Evolutionary conservation across 345 rosid species (phyloP), one percentile per base, ranked within the genome.

Genomic region (Raphanus sativus): DNA sequence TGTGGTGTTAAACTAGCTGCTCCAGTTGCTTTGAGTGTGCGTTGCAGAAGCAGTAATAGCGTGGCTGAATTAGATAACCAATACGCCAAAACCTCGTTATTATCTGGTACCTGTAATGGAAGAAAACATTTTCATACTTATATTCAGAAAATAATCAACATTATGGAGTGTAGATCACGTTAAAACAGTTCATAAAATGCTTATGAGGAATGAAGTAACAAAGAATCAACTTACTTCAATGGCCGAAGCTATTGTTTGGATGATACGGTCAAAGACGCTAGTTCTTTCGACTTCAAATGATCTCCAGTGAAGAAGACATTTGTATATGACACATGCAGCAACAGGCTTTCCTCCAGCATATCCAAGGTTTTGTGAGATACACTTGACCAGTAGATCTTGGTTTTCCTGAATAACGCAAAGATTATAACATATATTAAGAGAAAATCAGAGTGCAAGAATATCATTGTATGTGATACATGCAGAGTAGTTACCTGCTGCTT

Each of bases 1-100:
- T 95, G 99, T 11, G 99, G 99, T 48, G 99, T 91, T 83, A 93
- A 83, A 86, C 90, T 95, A 66, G 98, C 99, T 65, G 99, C 98
- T 75, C 98, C 99, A 81, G 87, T 90, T 56, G 98, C 99, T 86
- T 95, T 95, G 48, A 93, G 93, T 4, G 98, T 92, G 81, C 91
- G 97, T 89, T 95, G 99, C 54, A 95, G 92, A 74, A 95, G 87
- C 71, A 87, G 80, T 77, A 93, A 81, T 79, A 95, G 78, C 6
- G 98, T 93, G 67, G 98, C 89, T 80, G 99, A 83, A 85, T 93
- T 95, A 54, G 96, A 95, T 76, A 95, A 79, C 99, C 99, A 95
- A 82, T 95, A 95, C 73, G 96, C 91, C 70, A 95, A 84, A 71
- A 86, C 81, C 73, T 85, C 93, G 85, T 91, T 93, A 71, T 88